Evolutionary conservation across 2,329 filamentous ascomycete genomes (phyloP).

Genomic region (Pestalotiopsis sp.): DNA sequence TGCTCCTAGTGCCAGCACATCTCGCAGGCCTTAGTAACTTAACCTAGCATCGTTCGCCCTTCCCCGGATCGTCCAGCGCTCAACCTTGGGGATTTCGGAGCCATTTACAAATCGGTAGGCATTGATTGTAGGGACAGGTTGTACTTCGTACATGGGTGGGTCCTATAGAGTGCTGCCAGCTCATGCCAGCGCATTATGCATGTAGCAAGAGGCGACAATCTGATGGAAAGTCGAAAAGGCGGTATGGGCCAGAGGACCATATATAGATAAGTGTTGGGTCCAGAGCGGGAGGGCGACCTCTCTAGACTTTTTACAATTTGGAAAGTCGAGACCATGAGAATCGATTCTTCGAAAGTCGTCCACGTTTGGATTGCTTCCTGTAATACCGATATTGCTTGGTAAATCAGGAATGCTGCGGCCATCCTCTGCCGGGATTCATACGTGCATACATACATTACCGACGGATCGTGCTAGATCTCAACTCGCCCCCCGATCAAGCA

Average conservation of each 20-base stretch:
- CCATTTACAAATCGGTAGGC: slow-evolving; percentile 7
- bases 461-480: slow-evolving; percentile 13
- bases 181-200: slow-evolving; percentile 41
- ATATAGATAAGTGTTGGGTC: slow-evolving; percentile 13
- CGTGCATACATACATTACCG: background rate
- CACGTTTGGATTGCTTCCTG: background rate
- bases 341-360: background rate
- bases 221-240: slow-evolving; percentile 34
- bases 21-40: background rate
- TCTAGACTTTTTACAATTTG: background rate
- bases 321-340: background rate
- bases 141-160: slow-evolving; percentile 19
- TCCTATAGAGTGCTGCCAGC: slow-evolving; percentile 37
- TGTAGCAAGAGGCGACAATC: slow-evolving; percentile 30
- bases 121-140: slow-evolving; percentile 5
- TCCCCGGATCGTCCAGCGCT: background rate
- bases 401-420: background rate
- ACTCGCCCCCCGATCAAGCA: background rate
- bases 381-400: slow-evolving; percentile 1
- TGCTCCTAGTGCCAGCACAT: slow-evolving; percentile 8
- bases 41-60: background rate
- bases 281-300: background rate
- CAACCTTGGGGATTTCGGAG: slow-evolving; percentile 8
- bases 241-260: slow-evolving; percentile 32
- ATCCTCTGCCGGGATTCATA: background rate